Conservation (phyloP, 75 land plant genomes). For the Cunninghamia lanceolata region DNA sequence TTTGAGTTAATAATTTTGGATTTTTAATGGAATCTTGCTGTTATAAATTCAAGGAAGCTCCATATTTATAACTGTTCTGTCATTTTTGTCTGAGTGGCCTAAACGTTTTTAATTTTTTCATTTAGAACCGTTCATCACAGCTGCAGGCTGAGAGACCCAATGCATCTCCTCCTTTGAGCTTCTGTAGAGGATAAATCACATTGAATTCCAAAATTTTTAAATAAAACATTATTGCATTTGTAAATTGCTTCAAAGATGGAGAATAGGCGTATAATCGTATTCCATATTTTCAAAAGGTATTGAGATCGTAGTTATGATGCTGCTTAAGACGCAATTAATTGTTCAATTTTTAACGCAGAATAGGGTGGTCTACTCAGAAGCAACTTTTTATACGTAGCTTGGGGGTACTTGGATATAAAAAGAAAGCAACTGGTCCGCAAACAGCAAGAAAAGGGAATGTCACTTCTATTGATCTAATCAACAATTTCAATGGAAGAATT, state of each 20-base stretch:
- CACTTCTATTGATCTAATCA: slow-evolving; percentile 24
- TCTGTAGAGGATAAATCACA: not conserved
- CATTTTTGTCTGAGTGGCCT: no score
- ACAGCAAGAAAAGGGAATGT: slow-evolving; percentile 27
- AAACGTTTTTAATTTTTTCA: no score
- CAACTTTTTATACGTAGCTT: slow-evolving; percentile 9
- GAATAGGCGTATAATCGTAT: not conserved
- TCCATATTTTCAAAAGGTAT: not conserved
- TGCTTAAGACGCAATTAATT: not conserved
- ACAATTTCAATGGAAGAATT: slow-evolving; percentile 12
- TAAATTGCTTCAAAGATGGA: not conserved
- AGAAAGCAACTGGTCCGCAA: slow-evolving; percentile 9
- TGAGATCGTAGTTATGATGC: no score
- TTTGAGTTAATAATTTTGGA: no score
- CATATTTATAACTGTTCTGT: no score
- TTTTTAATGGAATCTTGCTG: no score
- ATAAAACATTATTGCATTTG: not conserved
- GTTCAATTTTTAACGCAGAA: not conserved
- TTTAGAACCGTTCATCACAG: no score
- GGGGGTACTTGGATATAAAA: slow-evolving; percentile 15
- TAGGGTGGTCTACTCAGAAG: not conserved
- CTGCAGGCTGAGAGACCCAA: no score
- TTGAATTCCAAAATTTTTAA: not conserved
- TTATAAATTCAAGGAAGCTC: no score
- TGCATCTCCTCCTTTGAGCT: not conserved